Percentiles rank a stretch among this genome's conserved stretches.
phyloP scores from a whole-genome alignment of 1,139 yeast genomes.

The Yamadazyma triangularis region DNA sequence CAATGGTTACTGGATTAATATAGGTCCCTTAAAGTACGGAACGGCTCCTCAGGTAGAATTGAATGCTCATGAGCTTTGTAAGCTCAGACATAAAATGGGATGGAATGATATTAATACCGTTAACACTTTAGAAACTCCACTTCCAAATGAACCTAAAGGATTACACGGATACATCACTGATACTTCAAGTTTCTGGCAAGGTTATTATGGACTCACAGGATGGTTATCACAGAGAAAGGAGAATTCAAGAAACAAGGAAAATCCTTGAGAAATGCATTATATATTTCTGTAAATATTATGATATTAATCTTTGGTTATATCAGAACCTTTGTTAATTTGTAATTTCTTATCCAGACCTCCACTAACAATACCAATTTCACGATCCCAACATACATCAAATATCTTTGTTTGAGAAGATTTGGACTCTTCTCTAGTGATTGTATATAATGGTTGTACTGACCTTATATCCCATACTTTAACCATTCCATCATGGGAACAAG shows the following conservation, averaged over 20 bases:
- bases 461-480: constrained; percentile 95
- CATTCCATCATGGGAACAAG: constrained; percentile 94
- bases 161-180: constrained; percentile 57
- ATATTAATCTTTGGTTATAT: constrained; percentile 13
- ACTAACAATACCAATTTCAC: constrained; percentile 74
- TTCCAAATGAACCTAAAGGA: constrained; percentile 12
- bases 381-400: constrained; percentile 84
- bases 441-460: constrained; percentile 78
- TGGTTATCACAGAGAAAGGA: constrained; percentile 34
- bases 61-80: constrained; percentile 56
- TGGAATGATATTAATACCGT: constrained; percentile 53
- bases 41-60: constrained; percentile 78
- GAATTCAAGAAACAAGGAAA: constrained; percentile 12
- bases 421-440: constrained; percentile 66
- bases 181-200: constrained; percentile 65
- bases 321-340: constrained; percentile 69
- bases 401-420: constrained; percentile 53
- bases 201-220: constrained; percentile 62
- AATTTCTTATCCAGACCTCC: constrained; percentile 94
- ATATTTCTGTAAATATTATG: no score
- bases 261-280: no score
- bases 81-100: constrained; percentile 51
- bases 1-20: constrained; percentile 63
- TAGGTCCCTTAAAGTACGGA: constrained; percentile 87
- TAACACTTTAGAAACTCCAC: constrained; percentile 26